Conservation (phyloP, 2,329 filamentous ascomycete genomes). For the Diaporthe sp. region DNA sequence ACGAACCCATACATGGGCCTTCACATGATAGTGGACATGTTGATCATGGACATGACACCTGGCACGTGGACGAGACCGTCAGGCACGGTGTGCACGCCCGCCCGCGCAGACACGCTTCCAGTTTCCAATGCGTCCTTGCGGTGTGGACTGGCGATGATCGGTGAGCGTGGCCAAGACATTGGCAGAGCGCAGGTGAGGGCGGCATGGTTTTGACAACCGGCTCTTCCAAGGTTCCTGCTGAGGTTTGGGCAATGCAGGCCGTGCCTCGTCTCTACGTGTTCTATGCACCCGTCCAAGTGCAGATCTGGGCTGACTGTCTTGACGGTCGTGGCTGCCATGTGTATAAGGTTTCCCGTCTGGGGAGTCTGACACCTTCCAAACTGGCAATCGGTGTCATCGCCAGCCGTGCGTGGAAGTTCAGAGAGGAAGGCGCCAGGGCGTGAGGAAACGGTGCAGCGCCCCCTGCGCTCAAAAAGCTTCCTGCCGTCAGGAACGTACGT, state of each 20-base stretch:
- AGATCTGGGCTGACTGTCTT: neutral
- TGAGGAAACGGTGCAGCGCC: neutral
- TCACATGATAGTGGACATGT: too few relatives aligned
- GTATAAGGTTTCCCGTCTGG: neutral
- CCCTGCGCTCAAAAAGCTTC: neutral
- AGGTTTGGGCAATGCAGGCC: neutral
- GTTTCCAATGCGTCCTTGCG: slow-evolving; percentile 12
- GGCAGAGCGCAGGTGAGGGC: slow-evolving; percentile 14
- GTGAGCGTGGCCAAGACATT: slow-evolving; percentile 21
- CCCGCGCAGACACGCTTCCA: slow-evolving; percentile 9
- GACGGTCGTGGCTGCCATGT: neutral
- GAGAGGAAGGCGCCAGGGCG: neutral
- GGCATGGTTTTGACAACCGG: slow-evolving; percentile 11
- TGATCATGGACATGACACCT: slow-evolving; percentile 9
- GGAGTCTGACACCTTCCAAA: slow-evolving; percentile 11
- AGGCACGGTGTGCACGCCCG: slow-evolving; percentile 2
- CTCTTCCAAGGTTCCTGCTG: neutral
- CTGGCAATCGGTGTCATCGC: neutral
- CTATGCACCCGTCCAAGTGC: neutral
- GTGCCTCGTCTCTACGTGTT: neutral
- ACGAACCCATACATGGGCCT: neutral
- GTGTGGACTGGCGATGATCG: slow-evolving; percentile 7
- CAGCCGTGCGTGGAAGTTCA: neutral
- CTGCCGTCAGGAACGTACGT: neutral
- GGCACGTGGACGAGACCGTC: neutral